These are phyloP conservation scores for Paramecium sonneborni DNA, from an alignment of 73 alveolate genomes.

Conservation along the genomic window DNA sequence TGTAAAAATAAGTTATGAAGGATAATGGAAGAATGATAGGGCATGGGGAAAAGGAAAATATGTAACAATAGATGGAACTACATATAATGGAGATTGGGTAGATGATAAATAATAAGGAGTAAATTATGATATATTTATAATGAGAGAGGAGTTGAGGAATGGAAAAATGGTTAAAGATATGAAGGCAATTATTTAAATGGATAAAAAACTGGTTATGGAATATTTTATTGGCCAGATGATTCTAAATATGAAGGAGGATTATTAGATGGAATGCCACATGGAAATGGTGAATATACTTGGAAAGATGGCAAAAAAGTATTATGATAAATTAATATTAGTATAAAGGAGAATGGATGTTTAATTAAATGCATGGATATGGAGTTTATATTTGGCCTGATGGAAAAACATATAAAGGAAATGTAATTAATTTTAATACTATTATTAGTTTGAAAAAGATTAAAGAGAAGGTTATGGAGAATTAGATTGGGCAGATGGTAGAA, in stretches of 20 bases:
- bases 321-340: conserved; percentile 4
- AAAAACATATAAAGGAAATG: conserved; percentile 35
- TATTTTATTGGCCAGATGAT: conserved; percentile 68
- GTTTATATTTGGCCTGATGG: conserved; percentile 45
- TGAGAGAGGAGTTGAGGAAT: conserved; percentile 76
- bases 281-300: conserved; percentile 58
- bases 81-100: neutral
- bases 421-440: neutral
- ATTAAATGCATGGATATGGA: conserved; percentile 71
- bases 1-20: conserved; percentile 62
- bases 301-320: conserved; percentile 38
- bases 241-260: conserved; percentile 27
- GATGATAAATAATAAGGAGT: conserved; percentile 44
- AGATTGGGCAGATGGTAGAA: conserved; percentile 57
- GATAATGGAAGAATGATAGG: conserved; percentile 65
- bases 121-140: neutral
- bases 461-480: conserved; percentile 62
- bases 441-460: conserved; percentile 42
- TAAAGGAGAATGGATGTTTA: conserved; percentile 73
- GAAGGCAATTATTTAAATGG: conserved; percentile 66
- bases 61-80: conserved; percentile 17
- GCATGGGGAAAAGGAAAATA: conserved; percentile 76
- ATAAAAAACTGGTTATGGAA: conserved; percentile 70
- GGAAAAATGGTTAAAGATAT: conserved; percentile 80
- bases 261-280: conserved; percentile 75